These are phyloP conservation scores for Psilocybe sp. DNA, from an alignment of 768 basidiomycete genomes.

Conservation along the genomic window DNA sequence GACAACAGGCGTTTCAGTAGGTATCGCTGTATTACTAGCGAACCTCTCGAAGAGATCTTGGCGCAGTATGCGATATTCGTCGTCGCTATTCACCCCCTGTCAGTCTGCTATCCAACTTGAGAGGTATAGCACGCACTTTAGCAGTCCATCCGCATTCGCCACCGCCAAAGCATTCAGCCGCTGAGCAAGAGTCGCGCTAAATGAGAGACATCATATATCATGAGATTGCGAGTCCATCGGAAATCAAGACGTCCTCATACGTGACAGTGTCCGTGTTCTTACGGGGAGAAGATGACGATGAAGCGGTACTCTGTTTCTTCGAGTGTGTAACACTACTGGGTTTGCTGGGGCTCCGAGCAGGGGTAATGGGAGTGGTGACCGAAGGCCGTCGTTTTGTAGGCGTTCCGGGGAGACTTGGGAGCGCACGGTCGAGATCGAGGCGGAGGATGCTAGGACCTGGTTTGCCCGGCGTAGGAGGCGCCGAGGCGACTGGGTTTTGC, in stretches of 20 bases:
- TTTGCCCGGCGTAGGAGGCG: constrained; percentile 11
- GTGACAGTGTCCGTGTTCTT: constrained; percentile 50
- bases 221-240: neutral
- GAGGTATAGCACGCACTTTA: constrained; percentile 50
- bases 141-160: constrained; percentile 77
- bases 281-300: constrained; percentile 24
- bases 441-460: constrained; percentile 26
- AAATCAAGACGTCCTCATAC: constrained; percentile 29
- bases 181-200: constrained; percentile 74
- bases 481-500: constrained; percentile 15
- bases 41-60: constrained; percentile 84
- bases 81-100: constrained; percentile 50
- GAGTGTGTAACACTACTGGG: constrained; percentile 8
- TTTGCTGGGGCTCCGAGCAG: constrained; percentile 6
- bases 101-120: neutral
- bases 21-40: constrained; percentile 53
- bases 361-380: constrained; percentile 7
- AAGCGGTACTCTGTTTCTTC: constrained; percentile 8
- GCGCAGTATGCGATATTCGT: constrained; percentile 80
- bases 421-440: constrained; percentile 15
- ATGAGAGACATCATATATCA: constrained; percentile 1
- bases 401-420: constrained; percentile 16
- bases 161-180: constrained; percentile 76
- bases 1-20: constrained; percentile 61
- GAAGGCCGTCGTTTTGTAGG: constrained; percentile 17